phyloP scores from a whole-genome alignment of 306 rosid genomes.

The Purshia tridentata region DNA sequence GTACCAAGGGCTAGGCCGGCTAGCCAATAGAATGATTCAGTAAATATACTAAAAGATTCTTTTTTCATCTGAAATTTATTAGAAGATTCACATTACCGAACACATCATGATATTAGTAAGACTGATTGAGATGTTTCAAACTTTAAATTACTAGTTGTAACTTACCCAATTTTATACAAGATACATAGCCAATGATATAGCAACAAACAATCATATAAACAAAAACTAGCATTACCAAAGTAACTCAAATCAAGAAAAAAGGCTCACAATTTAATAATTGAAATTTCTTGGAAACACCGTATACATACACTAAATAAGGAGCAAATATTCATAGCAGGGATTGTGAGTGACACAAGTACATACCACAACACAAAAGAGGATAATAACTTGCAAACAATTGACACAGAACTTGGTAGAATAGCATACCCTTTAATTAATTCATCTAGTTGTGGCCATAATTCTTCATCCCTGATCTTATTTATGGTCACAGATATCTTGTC shows the following conservation, averaged over 20 bases:
- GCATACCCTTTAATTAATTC: slow-evolving; percentile 88
- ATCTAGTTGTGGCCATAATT: slow-evolving; percentile 84
- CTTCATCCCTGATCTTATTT: slow-evolving; percentile 89
- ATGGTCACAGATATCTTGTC: slow-evolving; percentile 86
- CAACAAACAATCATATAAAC: neutral
- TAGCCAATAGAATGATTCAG: neutral
- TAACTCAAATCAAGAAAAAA: slow-evolving; percentile 10
- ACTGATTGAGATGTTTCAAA: neutral
- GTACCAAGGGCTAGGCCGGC: neutral
- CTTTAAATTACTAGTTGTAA: neutral
- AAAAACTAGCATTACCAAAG: neutral
- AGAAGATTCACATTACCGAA: neutral
- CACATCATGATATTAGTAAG: neutral
- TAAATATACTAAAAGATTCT: neutral
- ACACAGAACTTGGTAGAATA: slow-evolving; percentile 16
- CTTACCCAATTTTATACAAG: neutral
- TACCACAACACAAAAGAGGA: slow-evolving; percentile 15
- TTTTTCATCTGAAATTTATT: no score
- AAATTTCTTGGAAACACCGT: neutral
- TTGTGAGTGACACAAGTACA: slow-evolving; percentile 17
- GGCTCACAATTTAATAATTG: neutral
- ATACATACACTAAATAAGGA: neutral
- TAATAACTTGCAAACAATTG: slow-evolving; percentile 4
- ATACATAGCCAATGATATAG: neutral
- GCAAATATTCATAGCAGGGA: neutral